Evolutionary conservation across 805 yeast species (phyloP).

Genomic region (Candida vartiovaarae): DNA sequence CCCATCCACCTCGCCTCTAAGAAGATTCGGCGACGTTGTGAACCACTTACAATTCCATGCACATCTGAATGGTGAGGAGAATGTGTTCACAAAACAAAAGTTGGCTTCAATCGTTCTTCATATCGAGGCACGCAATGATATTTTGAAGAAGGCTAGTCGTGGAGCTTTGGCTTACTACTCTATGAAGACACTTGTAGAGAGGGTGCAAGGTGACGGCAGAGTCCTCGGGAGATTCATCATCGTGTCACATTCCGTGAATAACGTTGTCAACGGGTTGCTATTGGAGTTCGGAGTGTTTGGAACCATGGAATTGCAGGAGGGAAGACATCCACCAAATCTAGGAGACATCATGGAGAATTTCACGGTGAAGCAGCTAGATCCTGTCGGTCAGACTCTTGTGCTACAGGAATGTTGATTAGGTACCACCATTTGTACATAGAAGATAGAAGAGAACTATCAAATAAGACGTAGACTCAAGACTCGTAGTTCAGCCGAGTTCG

Average conservation of each 20-base stretch:
- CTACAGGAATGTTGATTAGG: slow-evolving; percentile 10
- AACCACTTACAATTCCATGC: slow-evolving; percentile 73
- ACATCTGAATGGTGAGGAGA: slow-evolving; percentile 23
- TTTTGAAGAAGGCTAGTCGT: slow-evolving; percentile 26
- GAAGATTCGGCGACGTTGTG: slow-evolving; percentile 74
- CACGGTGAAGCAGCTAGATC: slow-evolving; percentile 34
- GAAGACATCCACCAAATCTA: slow-evolving; percentile 28
- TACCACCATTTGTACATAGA: no score
- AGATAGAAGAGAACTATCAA: no score
- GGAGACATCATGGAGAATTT: slow-evolving; percentile 39
- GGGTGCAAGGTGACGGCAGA: slow-evolving; percentile 7
- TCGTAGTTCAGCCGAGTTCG: no score
- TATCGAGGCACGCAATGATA: slow-evolving; percentile 37
- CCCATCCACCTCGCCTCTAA: slow-evolving; percentile 82
- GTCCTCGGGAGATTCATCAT: slow-evolving; percentile 29
- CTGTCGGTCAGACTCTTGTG: slow-evolving; percentile 35
- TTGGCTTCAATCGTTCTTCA: slow-evolving; percentile 34
- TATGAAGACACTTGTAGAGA: slow-evolving; percentile 21
- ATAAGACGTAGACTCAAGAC: no score
- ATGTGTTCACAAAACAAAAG: slow-evolving; percentile 27
- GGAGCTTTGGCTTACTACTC: slow-evolving; percentile 32
- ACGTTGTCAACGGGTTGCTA: slow-evolving; percentile 26
- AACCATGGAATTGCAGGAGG: slow-evolving; percentile 22
- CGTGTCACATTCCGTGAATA: slow-evolving; percentile 34
- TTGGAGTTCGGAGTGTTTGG: slow-evolving; percentile 27